Conservation (phyloP, 1,284 basidiomycete species). For the Singerocomus rubriflavus region DNA sequence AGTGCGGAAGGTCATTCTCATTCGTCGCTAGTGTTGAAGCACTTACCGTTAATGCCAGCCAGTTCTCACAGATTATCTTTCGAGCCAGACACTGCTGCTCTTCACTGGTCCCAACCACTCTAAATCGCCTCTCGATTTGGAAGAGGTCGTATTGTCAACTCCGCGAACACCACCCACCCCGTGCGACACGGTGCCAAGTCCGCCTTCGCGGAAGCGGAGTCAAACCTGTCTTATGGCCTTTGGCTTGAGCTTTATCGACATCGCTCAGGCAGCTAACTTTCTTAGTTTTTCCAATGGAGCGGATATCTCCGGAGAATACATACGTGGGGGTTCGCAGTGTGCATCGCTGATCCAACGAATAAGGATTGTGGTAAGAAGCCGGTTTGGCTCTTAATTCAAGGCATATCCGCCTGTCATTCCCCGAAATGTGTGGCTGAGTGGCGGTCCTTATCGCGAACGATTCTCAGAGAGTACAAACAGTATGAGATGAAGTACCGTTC, state of each 20-base stretch:
- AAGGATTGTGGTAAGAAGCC: not conserved
- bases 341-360: conserved; percentile 2
- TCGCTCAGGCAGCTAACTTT: not conserved
- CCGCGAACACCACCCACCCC: conserved; percentile 27
- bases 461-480: not conserved
- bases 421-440: not conserved
- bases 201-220: conserved; percentile 34
- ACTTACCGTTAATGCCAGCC: not conserved
- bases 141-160: conserved; percentile 23
- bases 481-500: not conserved
- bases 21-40: not conserved
- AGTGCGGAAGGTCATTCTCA: not conserved
- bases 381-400: not conserved
- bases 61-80: not conserved
- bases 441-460: not conserved
- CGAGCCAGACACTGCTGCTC: not conserved
- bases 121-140: conserved; percentile 31
- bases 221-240: conserved; percentile 6
- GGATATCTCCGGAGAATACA: conserved; percentile 1
- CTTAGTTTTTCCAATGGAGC: not conserved
- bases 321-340: not conserved
- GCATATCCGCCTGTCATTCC: conserved; percentile 2
- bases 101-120: conserved; percentile 9
- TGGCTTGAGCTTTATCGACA: not conserved
- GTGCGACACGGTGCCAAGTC: conserved; percentile 20